These are phyloP conservation scores for Russula brevipes DNA, from an alignment of 768 basidiomycete genomes.

Conservation along the genomic window DNA sequence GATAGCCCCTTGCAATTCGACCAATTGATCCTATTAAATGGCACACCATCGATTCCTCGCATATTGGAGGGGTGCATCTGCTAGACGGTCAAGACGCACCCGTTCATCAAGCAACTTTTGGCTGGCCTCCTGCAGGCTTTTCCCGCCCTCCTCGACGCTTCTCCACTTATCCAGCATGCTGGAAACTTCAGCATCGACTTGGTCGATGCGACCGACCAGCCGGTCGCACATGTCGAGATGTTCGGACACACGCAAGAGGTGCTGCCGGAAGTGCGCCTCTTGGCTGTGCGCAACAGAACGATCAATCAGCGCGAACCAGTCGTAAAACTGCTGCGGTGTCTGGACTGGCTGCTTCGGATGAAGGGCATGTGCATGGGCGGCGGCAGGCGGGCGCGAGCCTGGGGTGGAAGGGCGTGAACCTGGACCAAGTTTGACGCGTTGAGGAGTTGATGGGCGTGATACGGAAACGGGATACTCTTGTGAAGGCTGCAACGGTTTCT, in stretches of 20 bases:
- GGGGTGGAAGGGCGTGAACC: constrained; percentile 32
- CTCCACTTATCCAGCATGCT: constrained; percentile 82
- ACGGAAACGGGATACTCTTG: constrained; percentile 35
- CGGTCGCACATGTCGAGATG: constrained; percentile 76
- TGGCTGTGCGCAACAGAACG: constrained; percentile 88
- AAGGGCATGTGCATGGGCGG: constrained; percentile 43
- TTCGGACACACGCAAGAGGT: constrained; percentile 68
- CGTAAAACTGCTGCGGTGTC: constrained; percentile 94
- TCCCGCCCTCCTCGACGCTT: constrained; percentile 90
- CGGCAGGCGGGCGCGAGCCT: constrained; percentile 13
- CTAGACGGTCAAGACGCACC: constrained; percentile 43
- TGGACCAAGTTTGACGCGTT: constrained; percentile 26
- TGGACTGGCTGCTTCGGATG: constrained; percentile 75
- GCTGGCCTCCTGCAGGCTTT: constrained; percentile 85
- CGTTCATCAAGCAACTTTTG: constrained; percentile 86
- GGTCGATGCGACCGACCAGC: constrained; percentile 64
- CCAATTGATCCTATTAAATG: constrained; percentile 57
- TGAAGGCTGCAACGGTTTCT: constrained; percentile 35
- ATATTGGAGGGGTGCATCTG: not conserved
- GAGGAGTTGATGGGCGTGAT: constrained; percentile 47
- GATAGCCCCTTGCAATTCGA: constrained; percentile 80
- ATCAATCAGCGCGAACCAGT: constrained; percentile 91
- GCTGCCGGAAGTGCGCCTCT: constrained; percentile 85
- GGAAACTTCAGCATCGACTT: constrained; percentile 67
- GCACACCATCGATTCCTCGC: not conserved